These are phyloP conservation scores for Colletotrichum aenigma DNA, from an alignment of 2,329 filamentous ascomycete species.

Conservation along the genomic window DNA sequence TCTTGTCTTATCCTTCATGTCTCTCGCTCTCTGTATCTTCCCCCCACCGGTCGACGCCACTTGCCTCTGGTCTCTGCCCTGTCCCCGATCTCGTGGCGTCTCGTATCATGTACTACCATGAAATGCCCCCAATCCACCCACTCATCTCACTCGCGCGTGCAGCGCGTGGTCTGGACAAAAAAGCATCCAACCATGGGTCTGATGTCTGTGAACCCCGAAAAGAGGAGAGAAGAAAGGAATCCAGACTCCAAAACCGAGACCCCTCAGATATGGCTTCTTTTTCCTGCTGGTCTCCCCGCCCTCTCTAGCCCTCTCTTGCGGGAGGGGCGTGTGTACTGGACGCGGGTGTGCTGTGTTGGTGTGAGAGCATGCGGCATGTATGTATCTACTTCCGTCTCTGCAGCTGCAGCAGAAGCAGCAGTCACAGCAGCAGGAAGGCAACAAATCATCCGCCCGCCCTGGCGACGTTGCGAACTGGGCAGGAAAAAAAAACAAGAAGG, in stretches of 20 bases:
- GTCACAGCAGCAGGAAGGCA: background rate
- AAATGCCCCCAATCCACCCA: background rate
- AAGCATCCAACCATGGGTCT: background rate
- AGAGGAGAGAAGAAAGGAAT: background rate
- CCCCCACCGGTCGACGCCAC: constrained; percentile 1
- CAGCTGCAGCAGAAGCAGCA: background rate
- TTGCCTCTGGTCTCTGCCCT: background rate
- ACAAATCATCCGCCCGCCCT: background rate
- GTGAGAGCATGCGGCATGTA: background rate
- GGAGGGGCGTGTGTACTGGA: background rate
- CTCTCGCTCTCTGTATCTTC: background rate
- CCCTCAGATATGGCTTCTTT: background rate
- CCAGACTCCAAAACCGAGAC: background rate
- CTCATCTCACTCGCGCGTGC: background rate
- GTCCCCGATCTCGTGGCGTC: background rate
- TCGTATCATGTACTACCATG: constrained; percentile 1
- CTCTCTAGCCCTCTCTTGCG: background rate
- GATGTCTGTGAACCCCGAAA: background rate
- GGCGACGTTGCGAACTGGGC: background rate
- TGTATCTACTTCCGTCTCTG: background rate
- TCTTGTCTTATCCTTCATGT: background rate
- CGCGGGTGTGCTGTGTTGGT: background rate
- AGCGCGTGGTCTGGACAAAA: background rate
- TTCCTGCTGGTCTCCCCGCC: background rate
- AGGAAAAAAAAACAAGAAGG: background rate